These are phyloP conservation scores for Albatrellus ellisii DNA, from an alignment of 768 basidiomycete genomes.

Conservation along the genomic window DNA sequence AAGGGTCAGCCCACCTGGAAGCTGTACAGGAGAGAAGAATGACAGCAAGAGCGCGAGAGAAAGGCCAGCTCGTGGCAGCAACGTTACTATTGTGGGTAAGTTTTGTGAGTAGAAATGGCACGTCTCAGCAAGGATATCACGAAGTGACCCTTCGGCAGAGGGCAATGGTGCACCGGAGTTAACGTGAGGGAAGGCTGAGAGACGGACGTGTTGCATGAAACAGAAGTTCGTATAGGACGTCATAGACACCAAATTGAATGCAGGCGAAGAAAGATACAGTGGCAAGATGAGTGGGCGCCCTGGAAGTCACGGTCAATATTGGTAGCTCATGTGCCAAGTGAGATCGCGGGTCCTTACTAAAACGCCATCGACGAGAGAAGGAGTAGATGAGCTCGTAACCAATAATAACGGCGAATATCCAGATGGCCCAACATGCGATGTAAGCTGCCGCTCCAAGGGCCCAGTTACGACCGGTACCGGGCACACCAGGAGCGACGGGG, in stretches of 20 bases:
- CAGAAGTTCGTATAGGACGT: conserved; percentile 75
- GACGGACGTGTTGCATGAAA: conserved; percentile 71
- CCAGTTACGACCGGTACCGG: conserved; percentile 70
- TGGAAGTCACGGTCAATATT: conserved; percentile 18
- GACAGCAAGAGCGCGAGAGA: conserved; percentile 58
- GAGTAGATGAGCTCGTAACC: conserved; percentile 71
- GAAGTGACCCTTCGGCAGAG: conserved; percentile 17
- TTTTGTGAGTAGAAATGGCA: conserved; percentile 81
- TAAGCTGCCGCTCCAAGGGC: conserved; percentile 74
- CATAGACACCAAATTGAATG: conserved; percentile 61
- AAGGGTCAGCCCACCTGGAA: conserved; percentile 32
- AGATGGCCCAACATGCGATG: conserved; percentile 66
- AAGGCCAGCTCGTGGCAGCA: conserved; percentile 74
- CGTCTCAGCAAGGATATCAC: conserved; percentile 66
- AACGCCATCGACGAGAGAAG: conserved; percentile 62
- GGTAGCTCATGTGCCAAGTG: conserved; percentile 1
- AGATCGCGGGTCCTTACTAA: conserved; percentile 42
- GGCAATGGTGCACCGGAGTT: conserved; percentile 23
- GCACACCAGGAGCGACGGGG: conserved; percentile 51
- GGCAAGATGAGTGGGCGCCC: conserved; percentile 77
- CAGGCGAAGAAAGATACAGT: conserved; percentile 72
- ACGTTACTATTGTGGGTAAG: conserved; percentile 64
- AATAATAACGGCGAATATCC: conserved; percentile 59
- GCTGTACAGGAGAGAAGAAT: conserved; percentile 32
- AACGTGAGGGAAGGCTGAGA: conserved; percentile 46